These are phyloP conservation scores for Saturnispora galanensis DNA, from an alignment of 805 yeast species.

Conservation along the genomic window DNA sequence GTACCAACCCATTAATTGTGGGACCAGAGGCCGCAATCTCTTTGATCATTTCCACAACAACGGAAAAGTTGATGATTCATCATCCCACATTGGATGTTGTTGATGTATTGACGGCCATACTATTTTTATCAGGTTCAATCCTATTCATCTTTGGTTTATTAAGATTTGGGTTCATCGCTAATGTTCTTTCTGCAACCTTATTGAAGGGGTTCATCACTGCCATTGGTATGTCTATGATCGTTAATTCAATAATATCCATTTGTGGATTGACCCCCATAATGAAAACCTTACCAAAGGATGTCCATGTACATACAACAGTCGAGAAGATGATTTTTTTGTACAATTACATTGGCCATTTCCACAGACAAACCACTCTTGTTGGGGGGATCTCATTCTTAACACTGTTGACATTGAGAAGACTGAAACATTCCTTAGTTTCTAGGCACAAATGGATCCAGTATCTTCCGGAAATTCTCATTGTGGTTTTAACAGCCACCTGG, in stretches of 20 bases:
- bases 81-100: slow-evolving; percentile 34
- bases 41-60: slow-evolving; percentile 69
- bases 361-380: slow-evolving; percentile 51
- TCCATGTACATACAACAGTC: slow-evolving; percentile 59
- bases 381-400: slow-evolving; percentile 43
- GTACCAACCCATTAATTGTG: slow-evolving; percentile 84
- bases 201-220: slow-evolving; percentile 79
- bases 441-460: slow-evolving; percentile 41
- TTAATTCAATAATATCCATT: slow-evolving; percentile 64
- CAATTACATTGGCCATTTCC: slow-evolving; percentile 36
- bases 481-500: slow-evolving; percentile 53
- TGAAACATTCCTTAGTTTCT: slow-evolving; percentile 30
- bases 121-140: slow-evolving; percentile 67
- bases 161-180: slow-evolving; percentile 80
- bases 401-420: slow-evolving; percentile 32
- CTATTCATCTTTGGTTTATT: slow-evolving; percentile 65
- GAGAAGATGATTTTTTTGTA: slow-evolving; percentile 55
- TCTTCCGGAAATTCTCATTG: slow-evolving; percentile 76
- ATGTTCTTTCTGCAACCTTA: slow-evolving; percentile 65
- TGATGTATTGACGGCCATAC: slow-evolving; percentile 55
- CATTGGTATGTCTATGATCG: slow-evolving; percentile 74
- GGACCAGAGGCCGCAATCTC: slow-evolving; percentile 91
- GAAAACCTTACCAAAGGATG: slow-evolving; percentile 33
- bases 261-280: slow-evolving; percentile 51
- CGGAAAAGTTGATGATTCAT: slow-evolving; percentile 44